Evolutionary conservation across 306 rosid species (phyloP).

Genomic region (Oxytropis ochrocephala): DNA sequence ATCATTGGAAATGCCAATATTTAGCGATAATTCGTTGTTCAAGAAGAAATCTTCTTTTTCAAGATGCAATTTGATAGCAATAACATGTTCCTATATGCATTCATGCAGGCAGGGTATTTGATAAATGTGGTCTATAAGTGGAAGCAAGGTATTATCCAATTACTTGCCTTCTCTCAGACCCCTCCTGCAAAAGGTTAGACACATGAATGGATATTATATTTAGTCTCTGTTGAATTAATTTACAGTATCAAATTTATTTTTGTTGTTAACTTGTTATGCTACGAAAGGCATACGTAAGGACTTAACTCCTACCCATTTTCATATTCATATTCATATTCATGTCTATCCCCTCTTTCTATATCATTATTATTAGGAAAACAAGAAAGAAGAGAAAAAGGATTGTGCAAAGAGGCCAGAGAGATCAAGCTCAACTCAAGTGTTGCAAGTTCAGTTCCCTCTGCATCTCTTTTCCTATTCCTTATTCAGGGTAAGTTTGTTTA

Average conservation of each 20-base stretch:
- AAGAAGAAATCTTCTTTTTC: too few species aligned
- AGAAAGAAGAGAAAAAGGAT: background rate
- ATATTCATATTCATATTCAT: background rate
- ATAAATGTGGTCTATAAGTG: background rate
- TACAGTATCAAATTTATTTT: background rate
- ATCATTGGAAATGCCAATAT: too few species aligned
- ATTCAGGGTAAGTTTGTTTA: background rate
- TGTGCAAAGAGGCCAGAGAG: background rate
- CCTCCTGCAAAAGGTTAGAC: background rate
- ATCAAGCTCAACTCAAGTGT: background rate
- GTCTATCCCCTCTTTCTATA: background rate
- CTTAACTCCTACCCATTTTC: background rate
- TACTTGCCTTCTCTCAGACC: background rate
- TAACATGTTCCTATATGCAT: too few species aligned
- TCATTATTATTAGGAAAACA: background rate
- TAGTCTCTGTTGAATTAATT: background rate
- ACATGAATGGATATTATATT: background rate
- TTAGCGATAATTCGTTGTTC: too few species aligned
- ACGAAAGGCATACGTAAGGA: slow-evolving; percentile 5
- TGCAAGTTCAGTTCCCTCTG: background rate
- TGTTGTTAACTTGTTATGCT: too few species aligned
- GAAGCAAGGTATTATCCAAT: slow-evolving; percentile 6
- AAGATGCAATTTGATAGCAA: too few species aligned
- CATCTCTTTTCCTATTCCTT: background rate
- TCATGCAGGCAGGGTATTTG: background rate